These are phyloP conservation scores for Thelonectria rubi DNA, from an alignment of 2,329 filamentous ascomycete genomes.

Conservation along the genomic window DNA sequence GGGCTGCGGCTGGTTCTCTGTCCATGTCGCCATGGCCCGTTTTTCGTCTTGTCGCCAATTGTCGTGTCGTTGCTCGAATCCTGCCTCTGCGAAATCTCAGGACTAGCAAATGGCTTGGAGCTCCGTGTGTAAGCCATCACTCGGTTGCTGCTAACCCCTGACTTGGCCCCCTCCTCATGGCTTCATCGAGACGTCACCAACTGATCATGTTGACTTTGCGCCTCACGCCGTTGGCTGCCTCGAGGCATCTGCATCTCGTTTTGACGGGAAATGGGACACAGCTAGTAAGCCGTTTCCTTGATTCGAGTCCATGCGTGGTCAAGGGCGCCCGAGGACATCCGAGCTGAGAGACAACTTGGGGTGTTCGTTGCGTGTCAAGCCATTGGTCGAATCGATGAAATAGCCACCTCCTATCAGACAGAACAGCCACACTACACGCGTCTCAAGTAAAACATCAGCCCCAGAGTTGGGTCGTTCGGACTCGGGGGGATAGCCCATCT, in stretches of 20 bases:
- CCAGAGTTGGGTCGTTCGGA: background rate
- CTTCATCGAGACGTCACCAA: slow-evolving; percentile 40
- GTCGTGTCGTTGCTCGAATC: background rate
- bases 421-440: background rate
- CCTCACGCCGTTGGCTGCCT: slow-evolving; percentile 26
- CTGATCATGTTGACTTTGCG: slow-evolving; percentile 34
- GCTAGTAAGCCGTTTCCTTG: background rate
- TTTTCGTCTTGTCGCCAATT: slow-evolving; percentile 3
- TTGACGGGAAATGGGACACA: background rate
- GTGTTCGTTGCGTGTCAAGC: background rate
- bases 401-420: background rate
- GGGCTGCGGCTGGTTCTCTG: slow-evolving; percentile 5
- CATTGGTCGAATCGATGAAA: background rate
- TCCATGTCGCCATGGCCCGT: slow-evolving; percentile 16
- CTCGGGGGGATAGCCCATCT: background rate
- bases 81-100: background rate
- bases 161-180: slow-evolving; percentile 35
- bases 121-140: slow-evolving; percentile 2
- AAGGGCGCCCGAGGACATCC: slow-evolving; percentile 2
- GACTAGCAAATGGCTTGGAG: slow-evolving; percentile 2
- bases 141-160: slow-evolving; percentile 15
- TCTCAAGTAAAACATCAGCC: background rate
- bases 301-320: background rate
- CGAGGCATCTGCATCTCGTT: background rate
- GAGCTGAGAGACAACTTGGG: background rate